Evolutionary conservation across 2,329 filamentous ascomycete species (phyloP), one percentile per base, ranked within the genome.

Genomic region (Chaetothyriales sp.): DNA sequence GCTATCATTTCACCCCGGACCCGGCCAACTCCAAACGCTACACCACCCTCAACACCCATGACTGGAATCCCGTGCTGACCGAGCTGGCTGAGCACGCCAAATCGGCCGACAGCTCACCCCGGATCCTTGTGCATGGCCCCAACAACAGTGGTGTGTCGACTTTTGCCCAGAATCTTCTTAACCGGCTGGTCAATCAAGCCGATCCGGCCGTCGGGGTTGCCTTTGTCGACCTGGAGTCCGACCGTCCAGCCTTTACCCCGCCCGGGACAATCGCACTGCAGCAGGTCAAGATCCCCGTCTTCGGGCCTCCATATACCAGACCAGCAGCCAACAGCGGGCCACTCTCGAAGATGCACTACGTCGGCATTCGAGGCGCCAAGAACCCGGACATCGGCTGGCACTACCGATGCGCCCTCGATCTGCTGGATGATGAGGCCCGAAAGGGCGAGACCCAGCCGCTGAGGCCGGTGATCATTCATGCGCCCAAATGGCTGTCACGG

Each of bases 111-210:
- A n/a, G 46, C 45, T 36, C 15, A 6, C 46, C 47, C 15, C 49
- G 62, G 51, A 69, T 75, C 6, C 61, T 80, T 47, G 63, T 78
- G 5, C 73, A 74, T 50, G 78, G 78, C 5, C 68, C 73, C 6
- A 75, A 79, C 55, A 71, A 68, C 0, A 72, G 76, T 20, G 78
- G 78, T 20, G 80, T 81, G 60, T 80, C 78, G 7, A 80, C 76
- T 0, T 77, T 81, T 25, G 71, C 71, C 51, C 73, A 74, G 47
- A 68, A 76, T 51, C 63, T 81, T 4, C 59, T 73, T 18, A 81
- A 81, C 57, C 70, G 75, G 51, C 66, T 78, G 26, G 66, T 79
- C 18, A 62, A 44, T 9, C 19, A 44, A 18, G 18, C 25, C 19
- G 19, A 43, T 28, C n/a, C n/a, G 10, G 39, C 56, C 22, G 64